Evolutionary conservation across 129 eudicot genomes (phyloP), one percentile per base, ranked within the genome.

Genomic region (Lactuca sativa): DNA sequence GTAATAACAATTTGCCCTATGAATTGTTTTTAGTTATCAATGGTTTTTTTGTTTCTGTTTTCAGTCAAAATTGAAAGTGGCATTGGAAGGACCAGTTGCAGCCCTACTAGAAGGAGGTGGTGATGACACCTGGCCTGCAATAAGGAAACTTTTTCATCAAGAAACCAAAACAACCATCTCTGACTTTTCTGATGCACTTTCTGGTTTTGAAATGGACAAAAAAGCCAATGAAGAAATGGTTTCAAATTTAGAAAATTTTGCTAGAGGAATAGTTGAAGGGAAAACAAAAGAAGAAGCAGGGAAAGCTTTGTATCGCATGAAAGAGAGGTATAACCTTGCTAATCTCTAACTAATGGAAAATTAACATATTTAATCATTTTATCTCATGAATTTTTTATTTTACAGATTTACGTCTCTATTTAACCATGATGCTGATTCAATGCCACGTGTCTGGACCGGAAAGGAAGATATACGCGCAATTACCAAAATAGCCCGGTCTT

Each of bases 361-460:
- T 16, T 13, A 11, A 10, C 2, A 1, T 10, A 36, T 4, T 3
- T 36, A 36, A 36, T 36, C 6, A 25, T 25, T 25, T 25, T 25
- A 25, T 25, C 30, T 25, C 30, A 25, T 0, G 30, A 25, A 25
- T 25, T 18, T 18, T 18, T 18, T 18, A 53, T 48, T 72, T 16
- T 30, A 36, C 80, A 95, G 99, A 85, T 95, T 95, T 77, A 80
- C 89, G 9, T 83, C 90, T 30, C 59, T 93, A 71, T 89, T 93
- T 55, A 89, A 92, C 77, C 97, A 83, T 66, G 98, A 93, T 74
- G 70, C 83, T 31, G 98, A 93, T 72, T 87, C 90, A 16, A 86
- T 93, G 97, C 98, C 98, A 51, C 95, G 99, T 9, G 86, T 93
- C 61, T 93, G 98, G 98, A 93, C 95, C 1, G 98, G 98, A 34